Base-by-base conservation (phyloP, 1,139 yeast genomes). In the Taphrina betulina region DNA sequence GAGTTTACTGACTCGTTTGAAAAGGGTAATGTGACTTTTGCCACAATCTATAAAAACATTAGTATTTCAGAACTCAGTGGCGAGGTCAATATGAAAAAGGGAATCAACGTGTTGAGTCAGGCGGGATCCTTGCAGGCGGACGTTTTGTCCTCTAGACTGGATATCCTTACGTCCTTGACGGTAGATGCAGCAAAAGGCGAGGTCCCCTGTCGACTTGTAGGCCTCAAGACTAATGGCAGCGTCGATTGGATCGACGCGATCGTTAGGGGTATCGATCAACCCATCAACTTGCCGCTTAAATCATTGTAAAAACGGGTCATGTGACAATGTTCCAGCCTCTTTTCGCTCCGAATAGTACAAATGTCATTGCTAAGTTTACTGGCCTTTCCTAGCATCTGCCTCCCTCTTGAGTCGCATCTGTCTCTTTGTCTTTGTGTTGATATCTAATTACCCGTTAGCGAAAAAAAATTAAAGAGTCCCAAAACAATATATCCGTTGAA, bases 381-480 rank as follows among this genome's bases (percentile, higher is more conserved):
- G 36, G 19, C 31, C 38, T 29, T 43, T 43, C 16, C 48, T 36
- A 10, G 38, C 38, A 20, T 50, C 54, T 22, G 54, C 54, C 23
- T 31, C 54, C 10, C 54, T 33, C 34, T 42, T 50, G 26, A 50
- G 40, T 12, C 54, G 35, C 23, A 50, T 20, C 28, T 50, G 54
- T n/a, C 54, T 33, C 46, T 50, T 50, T 28, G 54, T 50, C 54
- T 50, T 41, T 22, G 54, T 50, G 34, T 50, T 50, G 54, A 50
- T 50, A 22, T 50, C 44, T 42, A 36, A 22, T 7, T n/a, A n/a
- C n/a, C n/a, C n/a, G n/a, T n/a, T n/a, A n/a, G 28, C 41, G n/a
- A 37, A 37, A n/a, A n/a, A n/a, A n/a, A n/a, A n/a, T n/a, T n/a
- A n/a, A n/a, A n/a, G n/a, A n/a, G n/a, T n/a, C n/a, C n/a, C n/a